Conservation (phyloP, 2,329 filamentous ascomycete genomes). For the Fusarium begoniae region DNA sequence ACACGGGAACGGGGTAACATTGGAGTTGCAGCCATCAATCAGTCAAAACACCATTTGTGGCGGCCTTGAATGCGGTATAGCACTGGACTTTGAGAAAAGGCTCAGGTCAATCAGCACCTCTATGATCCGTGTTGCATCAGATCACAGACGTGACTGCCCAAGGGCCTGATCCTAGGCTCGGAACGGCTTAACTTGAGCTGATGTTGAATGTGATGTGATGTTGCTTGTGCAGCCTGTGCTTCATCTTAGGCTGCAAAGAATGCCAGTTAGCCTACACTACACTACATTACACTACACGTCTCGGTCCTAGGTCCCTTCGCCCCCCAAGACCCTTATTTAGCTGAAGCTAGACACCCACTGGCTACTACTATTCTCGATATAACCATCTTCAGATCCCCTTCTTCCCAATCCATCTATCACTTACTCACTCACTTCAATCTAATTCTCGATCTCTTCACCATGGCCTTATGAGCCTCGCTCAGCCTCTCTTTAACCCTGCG, state of each 20-base stretch:
- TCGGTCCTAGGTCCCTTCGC: slow-evolving; percentile 16
- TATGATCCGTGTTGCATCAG: neutral
- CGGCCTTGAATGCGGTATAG: slow-evolving; percentile 19
- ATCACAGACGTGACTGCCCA: neutral
- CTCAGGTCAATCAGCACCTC: neutral
- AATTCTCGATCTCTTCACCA: slow-evolving; percentile 21
- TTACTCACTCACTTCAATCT: neutral
- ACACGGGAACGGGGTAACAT: slow-evolving; percentile 25
- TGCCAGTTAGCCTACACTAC: neutral
- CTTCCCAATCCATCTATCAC: neutral
- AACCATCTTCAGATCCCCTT: slow-evolving; percentile 3
- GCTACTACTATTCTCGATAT: slow-evolving; percentile 9
- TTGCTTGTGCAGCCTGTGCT: neutral
- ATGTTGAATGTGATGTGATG: neutral
- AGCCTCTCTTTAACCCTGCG: slow-evolving; percentile 20
- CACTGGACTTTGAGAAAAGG: slow-evolving; percentile 3
- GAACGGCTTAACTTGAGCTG: slow-evolving; percentile 27
- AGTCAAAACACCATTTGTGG: slow-evolving; percentile 14
- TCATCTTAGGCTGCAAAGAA: neutral
- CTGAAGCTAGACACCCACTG: slow-evolving; percentile 4
- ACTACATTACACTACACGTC: neutral
- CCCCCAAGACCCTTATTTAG: slow-evolving; percentile 16
- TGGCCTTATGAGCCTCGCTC: slow-evolving; percentile 37
- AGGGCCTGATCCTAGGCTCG: slow-evolving; percentile 15
- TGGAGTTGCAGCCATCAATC: slow-evolving; percentile 21